Evolutionary conservation across 257 asterid species (phyloP).

Genomic region (Ilex aquifolium): DNA sequence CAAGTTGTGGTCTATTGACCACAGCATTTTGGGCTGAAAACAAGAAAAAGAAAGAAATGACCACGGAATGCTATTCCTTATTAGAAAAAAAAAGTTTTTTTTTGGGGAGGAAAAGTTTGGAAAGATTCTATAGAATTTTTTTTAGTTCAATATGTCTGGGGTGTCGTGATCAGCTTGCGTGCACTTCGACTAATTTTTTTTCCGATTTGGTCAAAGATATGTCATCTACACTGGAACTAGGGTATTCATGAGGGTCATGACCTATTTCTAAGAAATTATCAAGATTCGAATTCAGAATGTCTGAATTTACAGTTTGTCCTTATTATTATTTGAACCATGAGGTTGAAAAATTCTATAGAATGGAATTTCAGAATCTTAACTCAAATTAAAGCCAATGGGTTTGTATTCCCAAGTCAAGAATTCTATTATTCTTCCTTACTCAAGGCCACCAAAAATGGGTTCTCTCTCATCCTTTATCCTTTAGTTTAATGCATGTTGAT

Average conservation of each 20-base stretch:
- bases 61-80: conserved; percentile 60
- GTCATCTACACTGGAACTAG: too few relatives aligned
- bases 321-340: too few relatives aligned
- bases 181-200: too few relatives aligned
- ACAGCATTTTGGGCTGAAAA: conserved; percentile 13
- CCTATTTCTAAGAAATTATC: too few relatives aligned
- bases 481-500: too few relatives aligned
- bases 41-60: conserved; percentile 30
- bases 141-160: too few relatives aligned
- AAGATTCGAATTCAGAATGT: too few relatives aligned
- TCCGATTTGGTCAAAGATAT: too few relatives aligned
- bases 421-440: conserved; percentile 42
- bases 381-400: conserved; percentile 43
- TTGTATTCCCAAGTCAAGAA: conserved; percentile 70
- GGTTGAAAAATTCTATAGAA: conserved; percentile 35
- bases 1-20: conserved; percentile 20
- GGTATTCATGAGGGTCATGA: too few relatives aligned
- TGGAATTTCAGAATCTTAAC: conserved; percentile 65
- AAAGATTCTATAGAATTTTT: conserved; percentile 37
- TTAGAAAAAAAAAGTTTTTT: conserved; percentile 8
- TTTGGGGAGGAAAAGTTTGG: conserved; percentile 10
- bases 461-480: conserved; percentile 23
- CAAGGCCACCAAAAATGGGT: conserved; percentile 67
- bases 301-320: too few relatives aligned
- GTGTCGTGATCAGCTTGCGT: too few relatives aligned